These are phyloP conservation scores for Talaromyces nanjingensis DNA, from an alignment of 495 filamentous ascomycete species.

Conservation along the genomic window DNA sequence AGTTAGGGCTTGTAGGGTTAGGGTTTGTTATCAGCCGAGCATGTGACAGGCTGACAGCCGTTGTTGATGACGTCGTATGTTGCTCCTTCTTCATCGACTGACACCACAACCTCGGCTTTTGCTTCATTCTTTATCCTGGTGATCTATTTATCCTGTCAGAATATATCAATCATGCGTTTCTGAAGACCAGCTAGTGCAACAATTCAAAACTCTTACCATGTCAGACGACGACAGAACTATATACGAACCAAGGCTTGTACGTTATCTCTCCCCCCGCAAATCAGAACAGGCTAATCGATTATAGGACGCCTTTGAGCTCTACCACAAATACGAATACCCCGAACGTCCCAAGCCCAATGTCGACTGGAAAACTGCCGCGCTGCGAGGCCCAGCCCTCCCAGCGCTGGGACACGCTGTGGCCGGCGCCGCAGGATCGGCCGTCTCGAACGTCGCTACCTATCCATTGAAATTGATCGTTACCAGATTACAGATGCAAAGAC, in stretches of 20 bases:
- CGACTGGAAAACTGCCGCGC: constrained; percentile 29
- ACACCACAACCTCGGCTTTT: constrained; percentile 2
- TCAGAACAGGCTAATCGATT: not conserved
- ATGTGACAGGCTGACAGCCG: not conserved
- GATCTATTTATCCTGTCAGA: not conserved
- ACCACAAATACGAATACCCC: constrained; percentile 36
- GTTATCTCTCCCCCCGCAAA: not conserved
- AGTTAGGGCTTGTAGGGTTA: not conserved
- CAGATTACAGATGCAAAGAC: constrained; percentile 73
- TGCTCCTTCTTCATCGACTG: not conserved
- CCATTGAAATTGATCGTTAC: constrained; percentile 83
- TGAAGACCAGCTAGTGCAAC: not conserved
- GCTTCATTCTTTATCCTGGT: not conserved
- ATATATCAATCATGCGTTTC: not conserved
- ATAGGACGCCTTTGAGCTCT: constrained; percentile 45
- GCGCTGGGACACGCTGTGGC: constrained; percentile 83
- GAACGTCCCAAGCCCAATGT: constrained; percentile 18
- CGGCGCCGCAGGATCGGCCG: constrained; percentile 69
- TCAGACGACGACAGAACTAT: constrained; percentile 6
- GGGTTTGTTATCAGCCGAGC: not conserved
- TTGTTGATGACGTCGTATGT: not conserved
- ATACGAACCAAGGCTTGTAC: constrained; percentile 6
- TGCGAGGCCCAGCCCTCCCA: constrained; percentile 55
- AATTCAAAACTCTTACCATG: not conserved
- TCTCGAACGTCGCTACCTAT: constrained; percentile 74